Base-by-base conservation (phyloP, 306 rosid species). In the Pyrus communis region DNA sequence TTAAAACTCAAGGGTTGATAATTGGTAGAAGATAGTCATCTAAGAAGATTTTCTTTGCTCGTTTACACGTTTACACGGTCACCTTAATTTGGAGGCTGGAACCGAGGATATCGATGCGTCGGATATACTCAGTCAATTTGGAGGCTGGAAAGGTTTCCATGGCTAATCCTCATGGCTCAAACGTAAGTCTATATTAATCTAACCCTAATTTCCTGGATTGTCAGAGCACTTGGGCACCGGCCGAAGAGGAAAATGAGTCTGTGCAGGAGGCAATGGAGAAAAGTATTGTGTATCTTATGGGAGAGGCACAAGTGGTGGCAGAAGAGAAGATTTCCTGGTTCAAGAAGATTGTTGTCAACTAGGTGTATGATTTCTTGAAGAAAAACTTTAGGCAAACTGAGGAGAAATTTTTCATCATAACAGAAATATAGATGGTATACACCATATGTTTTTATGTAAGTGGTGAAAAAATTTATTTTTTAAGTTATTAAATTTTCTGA, bases 271-370 rank as follows among this genome's bases (percentile, higher is more conserved):
- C 89, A 0, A 79, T 58, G 87, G 84, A 89, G 69, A 89, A 83
- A 4, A 87, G 98, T 2, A 87, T 89, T 31, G 96, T 93, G n/a
- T 86, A 93, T 78, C 78, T 91, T 76, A 45, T 91, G 30, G 93
- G 90, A 10, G 91, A 89, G 77, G 84, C 89, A 25, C 89, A 93
- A 68, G 93, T 93, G 35, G 84, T 89, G 25, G 97, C 97, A 1
- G 80, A 77, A 7, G 88, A 86, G 15, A 83, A 84, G 1, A 88
- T 97, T 1, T 89, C 92, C 4, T 67, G 87, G 46, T 38, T 91
- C 22, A 93, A 88, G 78, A 91, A 79, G 83, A 69, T 91, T 12
- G 84, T 91, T 25, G 88, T 93, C 43, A 88, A 91, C 80, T 84
- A 89, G 74, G 83, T 76, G 2, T 91, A 89, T 38, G 76, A 80